These are phyloP conservation scores for Thermochaetoides thermophila DNA, from an alignment of 495 filamentous ascomycete species.

Conservation along the genomic window DNA sequence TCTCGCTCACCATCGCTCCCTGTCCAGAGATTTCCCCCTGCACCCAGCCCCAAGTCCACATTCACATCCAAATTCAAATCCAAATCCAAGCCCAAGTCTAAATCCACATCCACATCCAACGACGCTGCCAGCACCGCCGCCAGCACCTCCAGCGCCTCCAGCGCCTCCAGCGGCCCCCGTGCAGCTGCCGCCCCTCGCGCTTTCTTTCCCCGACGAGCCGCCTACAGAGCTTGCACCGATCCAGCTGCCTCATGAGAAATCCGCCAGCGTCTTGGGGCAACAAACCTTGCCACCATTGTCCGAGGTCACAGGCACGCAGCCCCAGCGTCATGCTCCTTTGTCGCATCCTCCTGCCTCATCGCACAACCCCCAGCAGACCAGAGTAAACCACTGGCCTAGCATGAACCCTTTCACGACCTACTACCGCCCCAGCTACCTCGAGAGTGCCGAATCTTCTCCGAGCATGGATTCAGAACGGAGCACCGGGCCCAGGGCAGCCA, in stretches of 20 bases:
- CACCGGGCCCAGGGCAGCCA: conserved; percentile 28
- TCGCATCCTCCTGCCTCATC: conserved; percentile 14
- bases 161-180: background rate
- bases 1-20: background rate
- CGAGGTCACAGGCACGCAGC: conserved; percentile 21
- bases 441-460: conserved; percentile 20
- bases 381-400: conserved; percentile 37
- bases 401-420: conserved; percentile 39
- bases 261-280: conserved; percentile 5
- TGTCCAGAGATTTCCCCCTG: background rate
- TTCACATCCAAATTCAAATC: too few species aligned
- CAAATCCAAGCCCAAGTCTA: too few species aligned
- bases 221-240: conserved; percentile 30
- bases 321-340: conserved; percentile 10
- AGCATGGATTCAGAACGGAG: conserved; percentile 21
- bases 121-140: too few species aligned
- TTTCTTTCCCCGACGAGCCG: conserved; percentile 19
- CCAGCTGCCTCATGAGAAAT: conserved; percentile 13
- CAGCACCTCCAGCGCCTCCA: too few species aligned
- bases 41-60: too few species aligned
- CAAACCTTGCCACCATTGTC: conserved; percentile 31
- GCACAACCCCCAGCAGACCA: conserved; percentile 11
- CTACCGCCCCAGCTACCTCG: conserved; percentile 29
- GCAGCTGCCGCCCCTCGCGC: conserved; percentile 5
- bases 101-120: too few species aligned